A percentile compares a stretch with the other conserved stretches of the same genome.
Evolutionary conservation across 179 eudicot genomes (phyloP).

Genomic region (Drosera spatulata): DNA sequence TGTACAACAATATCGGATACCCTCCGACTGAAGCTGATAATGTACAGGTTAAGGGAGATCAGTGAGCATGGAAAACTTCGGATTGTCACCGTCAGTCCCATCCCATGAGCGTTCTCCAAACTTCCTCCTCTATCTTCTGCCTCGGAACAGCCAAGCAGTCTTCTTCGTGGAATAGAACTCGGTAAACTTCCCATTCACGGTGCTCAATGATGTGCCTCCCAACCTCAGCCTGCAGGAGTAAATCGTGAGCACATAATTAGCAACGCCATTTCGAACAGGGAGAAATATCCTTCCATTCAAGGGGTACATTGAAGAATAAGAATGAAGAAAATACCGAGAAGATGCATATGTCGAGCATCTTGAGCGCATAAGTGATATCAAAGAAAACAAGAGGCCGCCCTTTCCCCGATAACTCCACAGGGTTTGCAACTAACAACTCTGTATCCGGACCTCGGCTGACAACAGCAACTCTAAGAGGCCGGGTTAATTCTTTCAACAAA

Average conservation of each 20-base stretch:
- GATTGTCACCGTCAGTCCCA: slow-evolving; percentile 32
- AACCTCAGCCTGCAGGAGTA: slow-evolving; percentile 52
- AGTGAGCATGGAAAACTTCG: too few species aligned
- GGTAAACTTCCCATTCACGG: slow-evolving; percentile 80
- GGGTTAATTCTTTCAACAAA: slow-evolving; percentile 44
- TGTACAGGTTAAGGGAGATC: too few species aligned
- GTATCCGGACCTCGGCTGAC: slow-evolving; percentile 88
- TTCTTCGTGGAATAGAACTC: slow-evolving; percentile 63
- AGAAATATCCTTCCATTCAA: too few species aligned
- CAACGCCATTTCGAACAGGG: too few species aligned
- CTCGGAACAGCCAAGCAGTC: slow-evolving; percentile 42
- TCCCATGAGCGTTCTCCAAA: slow-evolving; percentile 68
- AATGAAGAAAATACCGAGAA: slow-evolving; percentile 37
- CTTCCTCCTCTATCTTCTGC: slow-evolving; percentile 46
- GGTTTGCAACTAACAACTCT: slow-evolving; percentile 81
- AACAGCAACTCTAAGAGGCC: slow-evolving; percentile 61
- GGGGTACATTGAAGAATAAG: background rate
- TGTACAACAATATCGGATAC: too few species aligned
- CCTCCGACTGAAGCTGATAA: too few species aligned
- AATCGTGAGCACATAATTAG: too few species aligned
- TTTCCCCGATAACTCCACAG: slow-evolving; percentile 79
- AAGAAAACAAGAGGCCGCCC: slow-evolving; percentile 81
- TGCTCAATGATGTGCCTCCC: slow-evolving; percentile 64
- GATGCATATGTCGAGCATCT: slow-evolving; percentile 61
- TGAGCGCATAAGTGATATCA: slow-evolving; percentile 82